Conservation (phyloP, 129 eudicot genomes). For the Escallonia herrerae region DNA sequence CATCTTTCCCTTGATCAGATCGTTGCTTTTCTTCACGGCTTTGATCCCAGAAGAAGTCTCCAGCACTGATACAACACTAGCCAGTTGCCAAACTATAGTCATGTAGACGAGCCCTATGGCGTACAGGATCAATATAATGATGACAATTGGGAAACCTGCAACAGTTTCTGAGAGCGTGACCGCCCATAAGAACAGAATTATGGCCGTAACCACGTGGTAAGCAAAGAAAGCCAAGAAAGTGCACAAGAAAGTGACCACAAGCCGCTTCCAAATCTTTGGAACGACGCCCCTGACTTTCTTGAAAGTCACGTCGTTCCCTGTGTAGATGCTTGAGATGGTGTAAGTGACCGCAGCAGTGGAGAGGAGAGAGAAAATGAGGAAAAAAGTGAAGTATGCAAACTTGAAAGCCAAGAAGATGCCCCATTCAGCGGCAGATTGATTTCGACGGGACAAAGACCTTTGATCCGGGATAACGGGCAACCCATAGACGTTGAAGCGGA, state of each 20-base stretch:
- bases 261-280: constrained; percentile 12
- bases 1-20: constrained; percentile 11
- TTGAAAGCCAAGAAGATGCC: not conserved
- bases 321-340: constrained; percentile 12
- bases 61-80: not conserved
- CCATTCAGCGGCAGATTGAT: not conserved
- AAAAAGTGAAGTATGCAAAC: not conserved
- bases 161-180: no score
- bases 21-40: constrained; percentile 13
- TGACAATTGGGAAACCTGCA: not conserved
- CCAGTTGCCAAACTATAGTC: no score
- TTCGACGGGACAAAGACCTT: not conserved
- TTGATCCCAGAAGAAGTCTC: constrained; percentile 3
- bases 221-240: not conserved
- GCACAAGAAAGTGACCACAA: constrained; percentile 10
- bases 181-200: not conserved
- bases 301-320: not conserved
- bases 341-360: constrained; percentile 12
- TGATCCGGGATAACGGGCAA: no score
- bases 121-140: not conserved
- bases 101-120: not conserved
- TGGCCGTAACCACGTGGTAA: not conserved
- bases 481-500: no score
- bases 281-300: not conserved
- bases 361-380: constrained; percentile 10